Base-by-base conservation (phyloP, 345 rosid species). In the Syzygium oleosum region DNA sequence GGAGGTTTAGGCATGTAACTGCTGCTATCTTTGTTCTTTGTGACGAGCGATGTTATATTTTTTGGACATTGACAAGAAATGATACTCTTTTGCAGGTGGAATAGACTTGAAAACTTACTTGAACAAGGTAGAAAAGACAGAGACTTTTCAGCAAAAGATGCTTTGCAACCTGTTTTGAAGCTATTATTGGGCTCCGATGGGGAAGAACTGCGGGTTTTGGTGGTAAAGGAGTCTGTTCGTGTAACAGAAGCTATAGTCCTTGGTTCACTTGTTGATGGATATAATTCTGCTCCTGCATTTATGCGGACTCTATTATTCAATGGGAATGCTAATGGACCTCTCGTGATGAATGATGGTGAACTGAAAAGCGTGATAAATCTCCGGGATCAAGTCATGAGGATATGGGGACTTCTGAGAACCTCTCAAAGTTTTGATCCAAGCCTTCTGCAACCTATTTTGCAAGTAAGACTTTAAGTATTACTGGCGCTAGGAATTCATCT, bases 71-170 rank as follows among this genome's bases (percentile, higher is more conserved):
- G 12, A 83, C 43, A 87, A 88, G 54, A 53, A 27, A 41, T 63
- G 22, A 54, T 12, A 79, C 88, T 89, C 87, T 84, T 90, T 87
- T 91, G 90, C 93, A 95, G 97, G 91, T 98, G 99, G 99, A 95
- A 93, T 91, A 95, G 99, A 90, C 99, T 98, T 86, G 99, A 98
- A 93, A 96, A 98, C 90, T 94, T 98, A 88, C 95, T 98, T 73
- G 96, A 91, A 65, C 96, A 98, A 89, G 99, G 99, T 86, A 95
- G 96, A 51, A 94, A 95, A 91, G 99, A 98, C 88, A 93, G 98
- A 86, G 99, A 97, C 88, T 97, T 96, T 91, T 94, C 98, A 5
- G 96, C 99, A 77, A 97, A 97, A 87, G 99, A 95, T 85, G 99
- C 98, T 84, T 86, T 98, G 85, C 99, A 98, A 85, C 99, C 99